Conservation (phyloP, 306 rosid species). For the Cucumis cinereus region DNA sequence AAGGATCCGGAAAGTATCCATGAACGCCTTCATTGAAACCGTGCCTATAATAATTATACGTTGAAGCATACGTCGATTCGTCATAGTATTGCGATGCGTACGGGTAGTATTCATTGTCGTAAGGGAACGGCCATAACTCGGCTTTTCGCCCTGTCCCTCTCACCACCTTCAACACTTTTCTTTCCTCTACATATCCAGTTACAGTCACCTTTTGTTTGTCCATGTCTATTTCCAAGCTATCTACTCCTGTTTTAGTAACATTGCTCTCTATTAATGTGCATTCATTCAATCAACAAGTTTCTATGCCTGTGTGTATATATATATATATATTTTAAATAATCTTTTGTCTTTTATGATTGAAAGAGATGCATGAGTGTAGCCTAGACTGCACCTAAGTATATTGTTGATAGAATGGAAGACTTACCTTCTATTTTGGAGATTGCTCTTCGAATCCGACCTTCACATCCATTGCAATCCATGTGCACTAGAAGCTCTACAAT, state of each 20-base stretch:
- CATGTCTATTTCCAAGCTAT: slow-evolving; percentile 67
- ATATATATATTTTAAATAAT: no score
- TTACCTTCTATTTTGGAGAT: slow-evolving; percentile 54
- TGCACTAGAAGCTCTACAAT: slow-evolving; percentile 75
- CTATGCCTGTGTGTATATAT: no score
- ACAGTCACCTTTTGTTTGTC: slow-evolving; percentile 56
- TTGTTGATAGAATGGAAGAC: no score
- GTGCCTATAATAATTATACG: slow-evolving; percentile 56
- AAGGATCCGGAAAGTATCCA: slow-evolving; percentile 58
- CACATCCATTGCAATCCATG: slow-evolving; percentile 85
- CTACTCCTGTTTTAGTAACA: slow-evolving; percentile 36
- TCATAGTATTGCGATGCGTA: slow-evolving; percentile 46
- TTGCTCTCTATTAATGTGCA: background rate
- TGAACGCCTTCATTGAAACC: slow-evolving; percentile 45
- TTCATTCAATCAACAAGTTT: no score
- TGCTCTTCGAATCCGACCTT: slow-evolving; percentile 50
- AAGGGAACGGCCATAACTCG: slow-evolving; percentile 76
- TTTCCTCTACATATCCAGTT: slow-evolving; percentile 43
- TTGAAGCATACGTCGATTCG: slow-evolving; percentile 42
- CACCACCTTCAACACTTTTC: slow-evolving; percentile 42
- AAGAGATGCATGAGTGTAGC: no score
- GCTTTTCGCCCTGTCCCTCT: slow-evolving; percentile 78
- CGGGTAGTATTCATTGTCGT: slow-evolving; percentile 52
- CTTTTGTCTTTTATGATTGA: no score
- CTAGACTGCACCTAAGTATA: no score